A percentile compares a stretch with the other conserved stretches of the same genome.
phyloP scores from a whole-genome alignment of 495 filamentous ascomycete species.

The Penicillium dipodomyicola region DNA sequence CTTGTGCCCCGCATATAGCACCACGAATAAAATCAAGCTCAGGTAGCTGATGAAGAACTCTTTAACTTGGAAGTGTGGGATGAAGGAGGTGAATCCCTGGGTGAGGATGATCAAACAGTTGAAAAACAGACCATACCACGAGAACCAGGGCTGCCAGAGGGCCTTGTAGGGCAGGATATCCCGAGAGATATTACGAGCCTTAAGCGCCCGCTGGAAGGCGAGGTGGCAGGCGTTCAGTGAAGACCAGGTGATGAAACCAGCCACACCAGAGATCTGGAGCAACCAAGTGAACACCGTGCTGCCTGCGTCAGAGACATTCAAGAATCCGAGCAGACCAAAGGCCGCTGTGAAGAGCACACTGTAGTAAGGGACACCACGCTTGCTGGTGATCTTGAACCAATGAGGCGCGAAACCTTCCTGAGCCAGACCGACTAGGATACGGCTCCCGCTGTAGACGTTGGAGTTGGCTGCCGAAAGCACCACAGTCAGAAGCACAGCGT shows the following conservation, averaged over 20 bases:
- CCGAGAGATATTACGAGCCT: slow-evolving; percentile 54
- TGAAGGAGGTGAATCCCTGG: slow-evolving; percentile 68
- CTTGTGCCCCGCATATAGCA: slow-evolving; percentile 60
- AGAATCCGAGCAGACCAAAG: slow-evolving; percentile 52
- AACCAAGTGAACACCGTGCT: slow-evolving; percentile 58
- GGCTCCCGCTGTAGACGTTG: slow-evolving; percentile 74
- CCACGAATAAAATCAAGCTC: slow-evolving; percentile 59
- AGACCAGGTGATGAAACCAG: slow-evolving; percentile 66
- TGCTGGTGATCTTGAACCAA: slow-evolving; percentile 50
- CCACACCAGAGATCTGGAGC: slow-evolving; percentile 61
- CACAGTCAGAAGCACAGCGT: slow-evolving; percentile 70
- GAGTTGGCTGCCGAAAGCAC: slow-evolving; percentile 75
- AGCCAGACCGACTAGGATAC: slow-evolving; percentile 62
- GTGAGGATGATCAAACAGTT: slow-evolving; percentile 63
- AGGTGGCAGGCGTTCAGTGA: slow-evolving; percentile 60
- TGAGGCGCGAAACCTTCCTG: slow-evolving; percentile 59
- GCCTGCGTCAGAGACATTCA: slow-evolving; percentile 47
- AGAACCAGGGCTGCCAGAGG: slow-evolving; percentile 56
- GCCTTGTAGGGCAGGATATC: slow-evolving; percentile 59
- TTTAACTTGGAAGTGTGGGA: slow-evolving; percentile 54
- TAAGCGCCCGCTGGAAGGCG: slow-evolving; percentile 58
- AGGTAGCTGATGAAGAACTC: slow-evolving; percentile 62
- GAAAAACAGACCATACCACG: slow-evolving; percentile 63
- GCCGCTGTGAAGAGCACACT: slow-evolving; percentile 49
- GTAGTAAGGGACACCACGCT: slow-evolving; percentile 53